Conservation (phyloP, 106 monocot genomes). For the Vanilla planifolia region DNA sequence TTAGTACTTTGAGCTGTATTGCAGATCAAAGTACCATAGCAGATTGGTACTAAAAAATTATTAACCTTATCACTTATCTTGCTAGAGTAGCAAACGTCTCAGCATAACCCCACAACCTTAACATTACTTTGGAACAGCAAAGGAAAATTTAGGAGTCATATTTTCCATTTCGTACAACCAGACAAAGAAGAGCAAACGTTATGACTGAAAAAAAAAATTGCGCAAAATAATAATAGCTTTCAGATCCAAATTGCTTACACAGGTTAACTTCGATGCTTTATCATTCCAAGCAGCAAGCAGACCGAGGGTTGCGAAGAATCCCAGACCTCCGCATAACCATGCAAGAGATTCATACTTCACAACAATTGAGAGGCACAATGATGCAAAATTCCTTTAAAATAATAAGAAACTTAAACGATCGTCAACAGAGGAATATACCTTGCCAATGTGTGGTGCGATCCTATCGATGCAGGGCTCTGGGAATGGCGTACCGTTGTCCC, state of each 20-base stretch:
- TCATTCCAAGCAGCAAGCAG: constrained; percentile 84
- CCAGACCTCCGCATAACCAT: constrained; percentile 85
- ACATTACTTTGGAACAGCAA: too few relatives aligned
- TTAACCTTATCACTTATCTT: too few relatives aligned
- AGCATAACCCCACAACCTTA: too few relatives aligned
- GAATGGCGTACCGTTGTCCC: constrained; percentile 93
- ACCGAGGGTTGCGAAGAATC: constrained; percentile 71
- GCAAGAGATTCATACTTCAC: constrained; percentile 83
- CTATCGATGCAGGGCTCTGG: constrained; percentile 94
- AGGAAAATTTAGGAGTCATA: too few relatives aligned
- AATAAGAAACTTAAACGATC: background rate
- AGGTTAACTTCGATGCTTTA: constrained; percentile 92
- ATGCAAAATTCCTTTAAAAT: background rate
- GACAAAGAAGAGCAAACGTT: too few relatives aligned
- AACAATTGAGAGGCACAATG: background rate
- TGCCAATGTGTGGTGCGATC: constrained; percentile 69
- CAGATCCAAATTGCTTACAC: constrained; percentile 36
- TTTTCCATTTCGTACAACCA: too few relatives aligned
- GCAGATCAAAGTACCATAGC: too few relatives aligned
- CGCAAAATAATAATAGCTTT: background rate
- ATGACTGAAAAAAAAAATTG: background rate
- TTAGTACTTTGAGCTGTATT: too few relatives aligned
- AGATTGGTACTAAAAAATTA: too few relatives aligned
- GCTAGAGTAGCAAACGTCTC: too few relatives aligned
- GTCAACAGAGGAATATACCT: constrained; percentile 27